Base-by-base conservation (phyloP, 116 monocot species). In the Iris pallida region DNA sequence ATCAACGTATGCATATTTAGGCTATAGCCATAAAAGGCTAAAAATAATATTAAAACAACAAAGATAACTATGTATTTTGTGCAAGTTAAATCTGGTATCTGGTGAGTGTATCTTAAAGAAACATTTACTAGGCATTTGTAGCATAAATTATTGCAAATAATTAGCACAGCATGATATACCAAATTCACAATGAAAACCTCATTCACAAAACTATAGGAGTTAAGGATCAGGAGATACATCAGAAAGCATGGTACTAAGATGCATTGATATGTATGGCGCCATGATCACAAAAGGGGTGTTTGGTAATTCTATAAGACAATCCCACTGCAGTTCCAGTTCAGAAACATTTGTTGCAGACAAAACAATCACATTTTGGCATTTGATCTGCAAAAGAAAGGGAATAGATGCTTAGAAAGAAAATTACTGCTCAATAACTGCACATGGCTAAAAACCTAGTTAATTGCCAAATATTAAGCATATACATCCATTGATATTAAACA, bases 331-430 rank as follows among this genome's bases (percentile, higher is more conserved):
- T 42, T 98, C 83, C 55, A 98, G 75, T 66, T 98, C 97, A 66
- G 13, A 13, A 20, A 68, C 64, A 90, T 93, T 98, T 52, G 93
- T 89, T 49, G 97, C 85, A 70, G 87, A 71, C 66, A 98, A 82
- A 81, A 92, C 63, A 20, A 93, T 82, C 64, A 98, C 78, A 76
- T 98, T 98, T 44, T 68, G 62, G 71, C 97, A 98, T 79, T 93
- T 98, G 59, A 98, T 93, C 97, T 98, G 85, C 76, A 82, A 46
- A 48, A 65, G 58, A 56, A n/a, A 47, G 0, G 19, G 0, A 47
- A 14, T 47, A 9, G 4, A 42, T 40, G n/a, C 40, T 66, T 30
- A 66, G 66, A 66, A 6, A 41, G 52, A n/a, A n/a, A 17, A 42
- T 47, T 20, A 20, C 47, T 20, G 18, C 49, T 65, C 5, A n/a